These are phyloP conservation scores for Silene conica DNA, from an alignment of 148 eudicot genomes.

Conservation along the genomic window DNA sequence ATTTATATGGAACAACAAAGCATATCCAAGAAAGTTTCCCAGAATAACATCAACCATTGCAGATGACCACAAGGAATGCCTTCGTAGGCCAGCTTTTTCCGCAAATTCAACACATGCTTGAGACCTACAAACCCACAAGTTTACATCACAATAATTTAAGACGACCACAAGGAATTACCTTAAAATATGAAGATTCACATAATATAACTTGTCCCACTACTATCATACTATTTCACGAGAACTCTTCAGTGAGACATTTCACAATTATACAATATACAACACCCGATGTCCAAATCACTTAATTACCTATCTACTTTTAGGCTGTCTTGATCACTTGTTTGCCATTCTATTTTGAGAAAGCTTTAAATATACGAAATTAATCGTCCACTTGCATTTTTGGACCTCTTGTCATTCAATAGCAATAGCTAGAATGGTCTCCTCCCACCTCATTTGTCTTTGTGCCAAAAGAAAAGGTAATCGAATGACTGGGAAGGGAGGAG, in stretches of 20 bases:
- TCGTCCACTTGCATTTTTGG: no score
- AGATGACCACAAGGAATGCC: constrained; percentile 81
- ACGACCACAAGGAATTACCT: not conserved
- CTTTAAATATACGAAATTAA: no score
- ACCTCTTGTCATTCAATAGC: no score
- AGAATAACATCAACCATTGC: constrained; percentile 61
- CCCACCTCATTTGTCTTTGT: not conserved
- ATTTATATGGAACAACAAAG: constrained; percentile 48
- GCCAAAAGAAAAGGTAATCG: not conserved
- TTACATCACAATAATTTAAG: not conserved
- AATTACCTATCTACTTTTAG: not conserved
- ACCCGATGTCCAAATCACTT: not conserved
- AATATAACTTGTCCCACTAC: not conserved
- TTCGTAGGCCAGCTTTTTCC: constrained; percentile 71
- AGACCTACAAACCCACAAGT: constrained; percentile 46
- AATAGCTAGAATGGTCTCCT: no score
- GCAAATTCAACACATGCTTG: constrained; percentile 75
- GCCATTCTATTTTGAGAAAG: no score
- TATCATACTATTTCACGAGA: not conserved
- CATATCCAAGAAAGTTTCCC: constrained; percentile 66
- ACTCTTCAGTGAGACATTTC: not conserved
- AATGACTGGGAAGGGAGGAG: not conserved
- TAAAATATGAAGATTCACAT: constrained; percentile 3
- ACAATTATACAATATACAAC: not conserved
- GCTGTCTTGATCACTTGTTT: not conserved